Percentiles rank a stretch among this genome's conserved stretches.
Evolutionary conservation across 2,329 filamentous ascomycete genomes (phyloP).

Genomic region (Fragosphaeria purpurea): DNA sequence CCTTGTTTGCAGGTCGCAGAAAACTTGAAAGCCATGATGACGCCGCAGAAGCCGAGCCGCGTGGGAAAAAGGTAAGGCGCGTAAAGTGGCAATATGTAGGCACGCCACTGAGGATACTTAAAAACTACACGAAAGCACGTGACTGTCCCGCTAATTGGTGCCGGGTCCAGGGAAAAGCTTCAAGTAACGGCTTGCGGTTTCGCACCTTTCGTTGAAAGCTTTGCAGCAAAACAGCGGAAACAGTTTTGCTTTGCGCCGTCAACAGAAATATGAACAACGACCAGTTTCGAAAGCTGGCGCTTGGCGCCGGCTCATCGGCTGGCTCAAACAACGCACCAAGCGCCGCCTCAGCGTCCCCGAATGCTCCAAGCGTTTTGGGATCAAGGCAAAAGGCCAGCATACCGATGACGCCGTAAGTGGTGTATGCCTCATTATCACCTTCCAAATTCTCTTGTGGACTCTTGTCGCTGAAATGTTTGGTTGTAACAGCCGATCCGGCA

Average conservation of each 20-base stretch:
- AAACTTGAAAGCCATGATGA: too few species aligned
- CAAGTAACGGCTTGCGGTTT: too few species aligned
- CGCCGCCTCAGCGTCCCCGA: conserved; percentile 31
- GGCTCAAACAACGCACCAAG: conserved; percentile 22
- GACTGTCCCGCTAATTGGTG: neutral
- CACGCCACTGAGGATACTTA: neutral
- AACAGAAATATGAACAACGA: conserved; percentile 72
- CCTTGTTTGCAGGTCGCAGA: too few species aligned
- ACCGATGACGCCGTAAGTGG: conserved; percentile 81
- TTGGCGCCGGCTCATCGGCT: conserved; percentile 23
- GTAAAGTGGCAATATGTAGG: conserved; percentile 8
- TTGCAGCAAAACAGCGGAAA: too few species aligned
- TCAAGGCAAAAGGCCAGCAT: conserved; percentile 72
- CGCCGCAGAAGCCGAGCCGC: too few species aligned
- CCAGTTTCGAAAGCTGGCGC: conserved; percentile 76
- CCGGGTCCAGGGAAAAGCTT: too few species aligned
- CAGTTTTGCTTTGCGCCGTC: too few species aligned
- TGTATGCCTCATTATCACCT: neutral
- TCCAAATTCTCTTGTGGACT: neutral
- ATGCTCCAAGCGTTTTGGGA: conserved; percentile 46
- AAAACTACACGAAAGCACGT: conserved; percentile 11
- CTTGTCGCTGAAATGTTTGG: neutral
- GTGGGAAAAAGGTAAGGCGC: conserved; percentile 4
- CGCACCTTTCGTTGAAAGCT: too few species aligned
- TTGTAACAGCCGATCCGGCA: conserved; percentile 51